Evolutionary conservation across 371 early-diverging fungal genomes (phyloP), one percentile per base, ranked within the genome.

Genomic region (Blakeslea trispora): DNA sequence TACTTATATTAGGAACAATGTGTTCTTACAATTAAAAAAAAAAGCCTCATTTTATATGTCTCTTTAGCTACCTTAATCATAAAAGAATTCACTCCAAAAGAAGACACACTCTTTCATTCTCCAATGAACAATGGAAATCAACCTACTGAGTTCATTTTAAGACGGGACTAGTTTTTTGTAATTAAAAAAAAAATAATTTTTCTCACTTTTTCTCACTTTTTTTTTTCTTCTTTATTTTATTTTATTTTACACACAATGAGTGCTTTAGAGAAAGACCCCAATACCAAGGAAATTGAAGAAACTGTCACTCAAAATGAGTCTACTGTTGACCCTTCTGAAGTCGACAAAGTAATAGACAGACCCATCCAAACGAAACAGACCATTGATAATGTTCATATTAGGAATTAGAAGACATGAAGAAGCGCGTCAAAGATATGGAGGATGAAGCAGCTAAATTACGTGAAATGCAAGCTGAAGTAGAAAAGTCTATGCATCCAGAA

Each of bases 371-470:
- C n/a, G n/a, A n/a, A n/a, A n/a, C n/a, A n/a, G 32, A n/a, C 21
- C 41, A n/a, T 44, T 52, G 22, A 34, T 14, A 14, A 18, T 11
- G 32, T 39, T 17, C 35, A 46, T 18, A 17, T 13, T 50, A 79
- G 68, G 89, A 91, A 69, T 66, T 93, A 46, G 93, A 88, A 53
- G 91, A 85, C 51, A 91, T 97, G 91, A 91, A 93, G 72, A 82
- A 82, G 64, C 85, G 92, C 34, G 90, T 96, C 39, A 73, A 88
- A 61, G 91, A 94, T 71, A 94, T 96, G 95, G 96, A 96, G 68
- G 86, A 88, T 50, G 98, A 98, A 63, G 96, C 98, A n/a, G 91
- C 91, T 47, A 92, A 93, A 71, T 82, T 98, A 56, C 84, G 89
- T 47, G 91, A 91, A 61, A 91, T 97, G 87, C 93, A 94, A 64